Conservation (phyloP, 169 alveolate genomes). For the Theileria parva region DNA sequence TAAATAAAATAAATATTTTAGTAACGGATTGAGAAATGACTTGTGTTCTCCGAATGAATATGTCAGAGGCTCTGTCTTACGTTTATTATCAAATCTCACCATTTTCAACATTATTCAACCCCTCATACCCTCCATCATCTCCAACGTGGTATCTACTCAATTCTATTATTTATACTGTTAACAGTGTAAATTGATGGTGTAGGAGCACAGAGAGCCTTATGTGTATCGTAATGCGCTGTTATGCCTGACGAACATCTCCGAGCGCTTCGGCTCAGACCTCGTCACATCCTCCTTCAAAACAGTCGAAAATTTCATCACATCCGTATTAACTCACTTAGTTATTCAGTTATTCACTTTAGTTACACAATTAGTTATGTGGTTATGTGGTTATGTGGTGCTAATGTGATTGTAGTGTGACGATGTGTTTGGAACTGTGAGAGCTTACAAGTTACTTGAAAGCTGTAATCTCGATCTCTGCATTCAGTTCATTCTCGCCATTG, state of each 20-base stretch:
- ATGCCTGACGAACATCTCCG: slow-evolving; percentile 86
- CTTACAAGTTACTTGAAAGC: slow-evolving; percentile 85
- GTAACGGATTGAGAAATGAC: slow-evolving; percentile 95
- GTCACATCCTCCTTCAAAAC: slow-evolving; percentile 82
- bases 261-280: slow-evolving; percentile 88
- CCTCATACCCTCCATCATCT: slow-evolving; percentile 87
- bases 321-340: too few relatives aligned
- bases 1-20: too few relatives aligned
- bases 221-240: slow-evolving; percentile 92
- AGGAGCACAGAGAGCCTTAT: slow-evolving; percentile 88
- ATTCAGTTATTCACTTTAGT: too few relatives aligned
- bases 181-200: background rate
- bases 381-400: too few relatives aligned
- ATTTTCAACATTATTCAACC: slow-evolving; percentile 89
- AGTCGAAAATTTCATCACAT: slow-evolving; percentile 56
- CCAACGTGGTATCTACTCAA: slow-evolving; percentile 74
- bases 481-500: slow-evolving; percentile 77
- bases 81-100: slow-evolving; percentile 89
- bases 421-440: slow-evolving; percentile 89
- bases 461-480: slow-evolving; percentile 85
- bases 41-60: slow-evolving; percentile 94
- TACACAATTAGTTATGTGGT: too few relatives aligned
- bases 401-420: slow-evolving; percentile 87
- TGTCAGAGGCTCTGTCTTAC: slow-evolving; percentile 93
- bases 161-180: background rate